Base-by-base conservation (phyloP, 495 filamentous ascomycete genomes). In the Massariosphaeria phaeospora region DNA sequence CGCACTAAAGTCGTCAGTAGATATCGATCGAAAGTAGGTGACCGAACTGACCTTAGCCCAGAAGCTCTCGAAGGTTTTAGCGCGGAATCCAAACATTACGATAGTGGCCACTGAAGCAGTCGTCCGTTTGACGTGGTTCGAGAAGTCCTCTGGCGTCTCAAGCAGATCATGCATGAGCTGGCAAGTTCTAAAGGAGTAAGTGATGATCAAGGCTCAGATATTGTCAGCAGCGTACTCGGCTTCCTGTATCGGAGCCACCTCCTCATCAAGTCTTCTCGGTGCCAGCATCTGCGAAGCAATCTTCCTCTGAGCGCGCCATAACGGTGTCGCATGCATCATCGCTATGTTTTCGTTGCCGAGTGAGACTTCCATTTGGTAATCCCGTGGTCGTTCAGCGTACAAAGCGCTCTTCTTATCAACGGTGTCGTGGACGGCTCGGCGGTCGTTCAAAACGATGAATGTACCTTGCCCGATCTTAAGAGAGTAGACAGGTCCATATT, bases 381-480 rank as follows among this genome's bases (percentile, higher is more conserved):
- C 54, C n/a, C 35, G 2, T 24, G 36, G 13, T 21, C 54, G 20
- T n/a, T 44, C 45, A 1, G 48, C 46, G 18, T 49, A 55, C 18
- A 61, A 27, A 0, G 50, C 45, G 21, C 41, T 48, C 20, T 26
- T 44, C 30, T 61, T 55, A 31, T 61, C 51, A 15, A 72, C 21
- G 0, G 70, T 38, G 20, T 72, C 61, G 35, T 66, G 65, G 0
- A 69, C 61, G 9, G 61, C 42, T 24, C 60, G 50, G 0, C 59
- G 50, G 44, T 62, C 52, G 15, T 67, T 67, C 18, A 71, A 21
- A n/a, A 65, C 57, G n/a, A 66, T 63, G 3, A 56, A 58, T n/a
- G 52, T 64, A 46, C 45, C 43, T 9, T 27, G 25, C 3, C 61
- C 61, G 13, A 64, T 30, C 35, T 68, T 71, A 11, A 66, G 55